A percentile compares a stretch with the other conserved stretches of the same genome.
Conservation (phyloP, 768 basidiomycete species). For the Leucogyrophana mollusca region DNA sequence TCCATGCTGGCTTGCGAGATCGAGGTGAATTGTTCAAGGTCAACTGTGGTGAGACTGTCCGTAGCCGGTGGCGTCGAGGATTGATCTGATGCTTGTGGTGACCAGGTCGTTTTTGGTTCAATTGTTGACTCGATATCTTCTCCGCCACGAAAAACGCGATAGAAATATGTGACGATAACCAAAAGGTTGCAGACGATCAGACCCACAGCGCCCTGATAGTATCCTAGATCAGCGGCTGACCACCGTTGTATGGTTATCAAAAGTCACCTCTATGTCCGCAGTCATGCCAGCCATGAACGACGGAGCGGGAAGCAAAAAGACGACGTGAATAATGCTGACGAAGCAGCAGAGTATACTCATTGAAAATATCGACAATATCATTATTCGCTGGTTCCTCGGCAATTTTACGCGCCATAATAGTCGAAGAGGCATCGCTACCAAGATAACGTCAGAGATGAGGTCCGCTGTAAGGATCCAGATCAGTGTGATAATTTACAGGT, state of each 20-base stretch:
- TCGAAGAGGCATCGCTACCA: conserved; percentile 10
- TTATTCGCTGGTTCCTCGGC: not conserved
- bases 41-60: no score
- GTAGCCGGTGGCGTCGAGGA: no score
- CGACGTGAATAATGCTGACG: not conserved
- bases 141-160: not conserved
- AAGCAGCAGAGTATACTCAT: not conserved
- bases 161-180: not conserved
- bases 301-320: not conserved
- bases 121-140: no score
- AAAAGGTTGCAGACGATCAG: conserved; percentile 1
- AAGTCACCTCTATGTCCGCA: not conserved
- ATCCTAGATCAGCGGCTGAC: no score
- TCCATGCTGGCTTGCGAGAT: no score
- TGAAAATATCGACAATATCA: not conserved
- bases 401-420: conserved; percentile 8
- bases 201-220: not conserved
- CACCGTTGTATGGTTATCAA: no score
- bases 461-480: conserved; percentile 6
- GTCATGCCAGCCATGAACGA: not conserved
- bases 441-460: conserved; percentile 7
- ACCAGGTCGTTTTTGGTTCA: no score
- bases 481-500: not conserved
- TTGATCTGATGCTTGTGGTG: no score
- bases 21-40: no score